Conservation (phyloP, 208 protist genomes). For the Trypanosomatidae sp. region DNA sequence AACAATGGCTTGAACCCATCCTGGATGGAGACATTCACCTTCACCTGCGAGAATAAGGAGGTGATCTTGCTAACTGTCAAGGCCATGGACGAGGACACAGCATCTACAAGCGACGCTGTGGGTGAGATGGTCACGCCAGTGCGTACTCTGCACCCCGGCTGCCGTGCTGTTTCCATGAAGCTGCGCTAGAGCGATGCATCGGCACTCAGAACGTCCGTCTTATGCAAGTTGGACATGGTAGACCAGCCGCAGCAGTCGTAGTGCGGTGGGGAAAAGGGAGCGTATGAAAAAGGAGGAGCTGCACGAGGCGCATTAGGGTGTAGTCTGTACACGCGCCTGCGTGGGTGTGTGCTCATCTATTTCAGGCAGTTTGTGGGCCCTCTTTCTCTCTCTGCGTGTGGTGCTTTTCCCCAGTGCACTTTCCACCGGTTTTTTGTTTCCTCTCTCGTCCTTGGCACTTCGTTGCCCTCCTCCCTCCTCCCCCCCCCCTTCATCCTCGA, state of each 20-base stretch:
- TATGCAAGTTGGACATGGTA: conserved; percentile 53
- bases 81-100: conserved; percentile 51
- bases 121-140: conserved; percentile 49
- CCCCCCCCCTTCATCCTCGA: background rate
- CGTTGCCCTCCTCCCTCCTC: background rate
- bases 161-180: conserved; percentile 53
- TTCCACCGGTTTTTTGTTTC: background rate
- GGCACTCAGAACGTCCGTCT: conserved; percentile 32
- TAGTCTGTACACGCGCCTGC: background rate
- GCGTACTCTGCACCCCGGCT: conserved; percentile 37
- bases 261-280: background rate
- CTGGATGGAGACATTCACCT: conserved; percentile 61
- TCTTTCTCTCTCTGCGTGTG: background rate
- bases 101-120: conserved; percentile 41
- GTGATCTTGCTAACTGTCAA: conserved; percentile 50
- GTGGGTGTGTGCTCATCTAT: background rate
- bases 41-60: conserved; percentile 40
- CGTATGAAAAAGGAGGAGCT: background rate
- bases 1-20: conserved; percentile 78
- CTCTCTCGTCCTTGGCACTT: background rate
- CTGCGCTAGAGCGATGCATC: conserved; percentile 43
- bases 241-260: background rate
- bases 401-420: background rate
- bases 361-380: background rate
- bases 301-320: background rate